A percentile compares a stretch with the other conserved stretches of the same genome.
Conservation (phyloP, 768 basidiomycete species). For the Phaffia tasmanica region DNA sequence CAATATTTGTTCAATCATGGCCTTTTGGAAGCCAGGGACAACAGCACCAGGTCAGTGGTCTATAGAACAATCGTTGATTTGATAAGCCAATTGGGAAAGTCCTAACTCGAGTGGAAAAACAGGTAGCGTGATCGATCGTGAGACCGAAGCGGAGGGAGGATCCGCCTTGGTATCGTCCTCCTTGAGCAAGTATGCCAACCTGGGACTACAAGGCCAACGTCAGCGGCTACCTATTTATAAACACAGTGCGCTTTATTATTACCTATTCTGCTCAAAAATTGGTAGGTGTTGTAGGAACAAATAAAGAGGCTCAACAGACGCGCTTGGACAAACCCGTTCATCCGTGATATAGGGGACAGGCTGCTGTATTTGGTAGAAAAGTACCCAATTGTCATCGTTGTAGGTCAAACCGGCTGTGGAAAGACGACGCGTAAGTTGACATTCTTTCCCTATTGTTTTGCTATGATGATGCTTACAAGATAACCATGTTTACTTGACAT, state of each 20-base stretch:
- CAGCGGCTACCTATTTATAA: constrained; percentile 80
- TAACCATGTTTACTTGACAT: neutral
- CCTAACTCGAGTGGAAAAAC: neutral
- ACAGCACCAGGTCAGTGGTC: constrained; percentile 45
- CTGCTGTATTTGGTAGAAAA: constrained; percentile 75
- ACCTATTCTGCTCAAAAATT: neutral
- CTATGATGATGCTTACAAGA: neutral
- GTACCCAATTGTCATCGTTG: constrained; percentile 71
- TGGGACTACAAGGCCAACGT: constrained; percentile 63
- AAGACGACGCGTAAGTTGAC: constrained; percentile 80
- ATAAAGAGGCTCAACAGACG: too few species aligned
- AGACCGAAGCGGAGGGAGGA: constrained; percentile 58
- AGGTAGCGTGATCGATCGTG: constrained; percentile 77
- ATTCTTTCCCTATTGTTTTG: neutral
- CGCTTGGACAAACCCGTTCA: neutral
- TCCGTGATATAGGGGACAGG: constrained; percentile 49
- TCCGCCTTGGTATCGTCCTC: constrained; percentile 54
- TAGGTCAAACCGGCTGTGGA: constrained; percentile 88
- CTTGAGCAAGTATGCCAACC: constrained; percentile 41
- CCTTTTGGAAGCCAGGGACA: constrained; percentile 85
- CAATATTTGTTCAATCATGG: constrained; percentile 4
- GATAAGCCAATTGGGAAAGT: neutral
- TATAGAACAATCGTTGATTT: neutral
- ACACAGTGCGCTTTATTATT: constrained; percentile 50
- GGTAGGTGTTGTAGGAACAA: neutral